These are phyloP conservation scores for Cryptosporidium baileyi DNA, from an alignment of 169 alveolate genomes.

Conservation along the genomic window DNA sequence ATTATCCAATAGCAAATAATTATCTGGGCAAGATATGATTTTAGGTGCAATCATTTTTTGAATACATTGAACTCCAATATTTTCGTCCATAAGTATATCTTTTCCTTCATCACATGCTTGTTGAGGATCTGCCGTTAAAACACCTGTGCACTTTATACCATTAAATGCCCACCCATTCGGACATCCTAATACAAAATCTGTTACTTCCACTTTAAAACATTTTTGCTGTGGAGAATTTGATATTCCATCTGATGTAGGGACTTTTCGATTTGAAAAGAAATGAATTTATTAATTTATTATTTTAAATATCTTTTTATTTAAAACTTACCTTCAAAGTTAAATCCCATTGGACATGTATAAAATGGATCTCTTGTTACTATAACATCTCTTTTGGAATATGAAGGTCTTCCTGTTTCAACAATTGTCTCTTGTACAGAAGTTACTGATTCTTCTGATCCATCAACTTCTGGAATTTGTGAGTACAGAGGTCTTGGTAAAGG, in stretches of 20 bases:
- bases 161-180: constrained; percentile 70
- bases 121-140: constrained; percentile 54
- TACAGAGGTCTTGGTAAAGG: constrained; percentile 40
- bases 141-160: constrained; percentile 61
- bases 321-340: constrained; percentile 61
- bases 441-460: constrained; percentile 27
- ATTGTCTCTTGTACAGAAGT: constrained; percentile 49
- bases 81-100: constrained; percentile 52
- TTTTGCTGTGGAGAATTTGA: constrained; percentile 60
- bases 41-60: constrained; percentile 61
- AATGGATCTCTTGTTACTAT: constrained; percentile 64
- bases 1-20: constrained; percentile 39
- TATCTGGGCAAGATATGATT: constrained; percentile 52
- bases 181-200: constrained; percentile 65
- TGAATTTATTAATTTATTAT: too few relatives aligned
- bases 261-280: background rate
- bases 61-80: constrained; percentile 35
- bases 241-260: constrained; percentile 59
- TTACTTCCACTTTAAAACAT: constrained; percentile 57
- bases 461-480: constrained; percentile 51
- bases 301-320: background rate
- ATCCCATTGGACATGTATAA: constrained; percentile 70
- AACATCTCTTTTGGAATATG: constrained; percentile 46
- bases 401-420: constrained; percentile 55
- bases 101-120: constrained; percentile 66